A percentile compares a stretch with the other conserved stretches of the same genome.
These are phyloP conservation scores for Carpinus fangiana DNA, from an alignment of 306 rosid genomes.

Conservation along the genomic window DNA sequence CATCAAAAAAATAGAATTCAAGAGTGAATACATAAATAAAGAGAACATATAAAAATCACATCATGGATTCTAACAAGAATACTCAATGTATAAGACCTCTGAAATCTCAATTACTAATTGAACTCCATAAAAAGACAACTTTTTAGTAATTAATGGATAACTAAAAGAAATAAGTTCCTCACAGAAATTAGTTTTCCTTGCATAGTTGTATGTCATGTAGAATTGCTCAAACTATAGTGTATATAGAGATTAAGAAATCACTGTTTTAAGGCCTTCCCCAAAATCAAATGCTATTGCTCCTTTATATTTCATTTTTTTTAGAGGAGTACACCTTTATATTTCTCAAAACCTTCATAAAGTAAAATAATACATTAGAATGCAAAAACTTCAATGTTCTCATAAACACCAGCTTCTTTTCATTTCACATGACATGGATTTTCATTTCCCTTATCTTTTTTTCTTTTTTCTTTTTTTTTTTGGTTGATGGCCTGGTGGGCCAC, in stretches of 20 bases:
- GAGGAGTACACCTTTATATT: not conserved
- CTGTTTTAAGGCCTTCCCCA: not conserved
- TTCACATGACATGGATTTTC: not conserved
- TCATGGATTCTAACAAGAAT: not conserved
- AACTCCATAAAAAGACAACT: not conserved
- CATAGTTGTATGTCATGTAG: not conserved
- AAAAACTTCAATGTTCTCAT: not conserved
- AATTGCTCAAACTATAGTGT: not conserved
- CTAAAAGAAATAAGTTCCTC: not conserved
- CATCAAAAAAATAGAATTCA: conserved; percentile 24
- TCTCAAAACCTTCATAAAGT: not conserved
- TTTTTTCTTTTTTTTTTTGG: no score
- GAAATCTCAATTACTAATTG: not conserved
- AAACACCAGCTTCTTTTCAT: not conserved
- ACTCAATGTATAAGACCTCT: not conserved
- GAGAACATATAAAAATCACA: not conserved
- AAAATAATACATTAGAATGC: not conserved
- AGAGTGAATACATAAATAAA: conserved; percentile 19
- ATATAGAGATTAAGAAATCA: not conserved
- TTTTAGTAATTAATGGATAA: not conserved
- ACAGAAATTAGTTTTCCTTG: not conserved
- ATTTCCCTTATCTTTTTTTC: not conserved
- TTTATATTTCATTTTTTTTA: not conserved
- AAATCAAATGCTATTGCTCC: not conserved
- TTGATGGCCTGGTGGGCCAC: conserved; percentile 4